Conservation (phyloP, 148 eudicot genomes). For the Cornus florida region DNA sequence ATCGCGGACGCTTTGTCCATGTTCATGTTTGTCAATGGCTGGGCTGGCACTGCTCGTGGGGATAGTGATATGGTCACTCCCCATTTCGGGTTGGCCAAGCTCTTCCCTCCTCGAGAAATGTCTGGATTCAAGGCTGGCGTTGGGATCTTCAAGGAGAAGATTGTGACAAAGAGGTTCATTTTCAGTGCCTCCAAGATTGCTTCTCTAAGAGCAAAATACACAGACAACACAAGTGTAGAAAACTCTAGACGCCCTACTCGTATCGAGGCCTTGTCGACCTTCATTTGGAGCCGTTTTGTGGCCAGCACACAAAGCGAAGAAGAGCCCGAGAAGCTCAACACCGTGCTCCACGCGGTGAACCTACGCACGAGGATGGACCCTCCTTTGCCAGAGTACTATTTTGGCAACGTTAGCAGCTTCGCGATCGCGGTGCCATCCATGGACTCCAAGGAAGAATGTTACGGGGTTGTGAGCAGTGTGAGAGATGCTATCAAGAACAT, state of each 20-base stretch:
- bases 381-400: constrained; percentile 14
- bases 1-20: too few species aligned
- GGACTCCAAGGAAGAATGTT: not conserved
- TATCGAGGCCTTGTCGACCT: constrained; percentile 19
- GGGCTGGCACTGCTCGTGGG: too few species aligned
- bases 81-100: constrained; percentile 2
- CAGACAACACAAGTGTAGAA: not conserved
- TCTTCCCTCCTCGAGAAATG: too few species aligned
- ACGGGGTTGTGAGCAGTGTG: not conserved
- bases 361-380: constrained; percentile 17
- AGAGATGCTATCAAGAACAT: constrained; percentile 5
- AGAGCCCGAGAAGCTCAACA: not conserved
- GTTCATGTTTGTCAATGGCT: constrained; percentile 6
- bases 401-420: constrained; percentile 18
- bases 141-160: too few species aligned
- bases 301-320: not conserved
- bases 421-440: constrained; percentile 4
- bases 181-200: not conserved
- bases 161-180: not conserved
- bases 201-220: not conserved
- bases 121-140: too few species aligned
- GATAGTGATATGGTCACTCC: too few species aligned
- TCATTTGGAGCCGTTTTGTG: constrained; percentile 25
- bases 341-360: constrained; percentile 15
- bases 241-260: constrained; percentile 14